A percentile compares a stretch with the other conserved stretches of the same genome.
phyloP scores from a whole-genome alignment of 345 rosid species.

The Moricandia arvensis region DNA sequence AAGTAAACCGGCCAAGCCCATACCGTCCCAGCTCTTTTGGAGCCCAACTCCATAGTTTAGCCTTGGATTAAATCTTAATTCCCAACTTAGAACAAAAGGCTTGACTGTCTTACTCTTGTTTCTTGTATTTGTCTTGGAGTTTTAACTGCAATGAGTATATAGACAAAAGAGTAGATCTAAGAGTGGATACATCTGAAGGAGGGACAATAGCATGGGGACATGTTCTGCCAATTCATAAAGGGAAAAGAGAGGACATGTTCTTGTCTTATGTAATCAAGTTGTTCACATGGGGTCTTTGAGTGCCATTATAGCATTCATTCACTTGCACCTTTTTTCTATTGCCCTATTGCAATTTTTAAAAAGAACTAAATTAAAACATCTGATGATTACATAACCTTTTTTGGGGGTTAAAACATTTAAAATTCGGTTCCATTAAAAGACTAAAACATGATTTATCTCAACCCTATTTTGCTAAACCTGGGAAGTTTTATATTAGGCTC shows the following conservation, averaged over 20 bases:
- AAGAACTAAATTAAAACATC: not conserved
- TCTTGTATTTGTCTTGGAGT: not conserved
- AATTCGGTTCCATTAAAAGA: not conserved
- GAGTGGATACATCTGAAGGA: conserved; percentile 33
- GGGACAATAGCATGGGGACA: conserved; percentile 38
- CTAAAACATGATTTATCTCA: conserved; percentile 2
- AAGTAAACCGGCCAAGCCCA: not conserved
- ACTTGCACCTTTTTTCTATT: not conserved
- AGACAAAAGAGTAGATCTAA: conserved; percentile 33
- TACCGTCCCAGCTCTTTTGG: not conserved
- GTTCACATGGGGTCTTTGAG: conserved; percentile 38
- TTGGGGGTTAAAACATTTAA: not conserved
- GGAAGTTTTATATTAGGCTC: conserved; percentile 11
- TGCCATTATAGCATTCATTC: conserved; percentile 20
- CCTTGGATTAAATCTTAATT: not conserved
- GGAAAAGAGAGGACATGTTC: conserved; percentile 30
- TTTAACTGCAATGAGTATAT: conserved; percentile 14
- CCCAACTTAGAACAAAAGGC: not conserved
- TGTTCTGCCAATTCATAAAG: conserved; percentile 39
- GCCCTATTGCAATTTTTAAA: conserved; percentile 1
- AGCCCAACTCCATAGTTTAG: not conserved
- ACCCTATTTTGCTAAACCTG: conserved; percentile 3
- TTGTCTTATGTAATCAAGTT: conserved; percentile 34
- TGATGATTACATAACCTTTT: conserved; percentile 12
- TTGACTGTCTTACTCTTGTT: not conserved